Evolutionary conservation across 1,284 basidiomycete genomes (phyloP), one percentile per base, ranked within the genome.

Genomic region (Pseudozyma thailandica): DNA sequence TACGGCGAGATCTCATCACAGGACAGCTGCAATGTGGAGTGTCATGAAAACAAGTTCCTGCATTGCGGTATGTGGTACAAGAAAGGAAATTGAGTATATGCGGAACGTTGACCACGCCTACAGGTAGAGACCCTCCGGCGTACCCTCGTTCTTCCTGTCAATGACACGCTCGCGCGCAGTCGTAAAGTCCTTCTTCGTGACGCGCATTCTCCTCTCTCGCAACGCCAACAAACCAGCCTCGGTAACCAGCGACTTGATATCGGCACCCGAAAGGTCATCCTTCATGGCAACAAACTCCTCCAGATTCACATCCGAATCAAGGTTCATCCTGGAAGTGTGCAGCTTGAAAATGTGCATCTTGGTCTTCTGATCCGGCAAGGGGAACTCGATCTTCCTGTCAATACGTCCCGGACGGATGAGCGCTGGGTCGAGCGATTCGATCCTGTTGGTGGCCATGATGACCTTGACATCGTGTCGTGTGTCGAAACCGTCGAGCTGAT

Each of bases 391-490:
- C 87, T 99, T 98, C 57, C 96, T 88, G 82, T 99, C 96, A 75
- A 99, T 98, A 81, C 96, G 93, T n/a, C 96, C 96, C 3, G 96
- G 95, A 63, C 96, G 92, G 80, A 98, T 96, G 55, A 98, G 89
- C 18, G 95, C 95, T 44, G 95, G 95, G 84, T 98, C 95, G 42
- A 98, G 88, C 3, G 91, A 90, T 83, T 97, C 94, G 74, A 98
- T 98, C 85, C 88, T 89, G 85, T 95, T 95, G 35, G 91, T 93
- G 23, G 92, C 92, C 85, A 86, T 85, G 77, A 86, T 86, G 31
- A 97, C 94, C 85, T 98, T 98, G 70, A 99, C 95, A 83, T 98
- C 95, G 28, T 94, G 94, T 61, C 94, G 89, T n/a, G 93, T 94
- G 84, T 98, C 96, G 85, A 99, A 98, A 37, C 96, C 96, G 81